Conservation (phyloP, 2,329 filamentous ascomycete genomes). For the Pestalotiopsis fici region DNA sequence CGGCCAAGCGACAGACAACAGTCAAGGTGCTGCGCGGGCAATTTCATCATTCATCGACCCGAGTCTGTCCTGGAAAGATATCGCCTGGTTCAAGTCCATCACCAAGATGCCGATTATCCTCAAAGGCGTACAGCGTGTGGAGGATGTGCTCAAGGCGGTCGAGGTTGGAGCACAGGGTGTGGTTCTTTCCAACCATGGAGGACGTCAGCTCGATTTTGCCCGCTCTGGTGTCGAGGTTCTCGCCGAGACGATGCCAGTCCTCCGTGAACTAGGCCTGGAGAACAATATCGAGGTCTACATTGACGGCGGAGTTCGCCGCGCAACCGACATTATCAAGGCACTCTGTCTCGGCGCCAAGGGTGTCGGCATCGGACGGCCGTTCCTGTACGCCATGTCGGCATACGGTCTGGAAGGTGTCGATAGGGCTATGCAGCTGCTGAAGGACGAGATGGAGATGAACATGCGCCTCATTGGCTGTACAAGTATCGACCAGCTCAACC, state of each 20-base stretch:
- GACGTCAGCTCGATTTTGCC: constrained; percentile 89
- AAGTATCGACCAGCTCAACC: constrained; percentile 74
- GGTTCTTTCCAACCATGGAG: constrained; percentile 94
- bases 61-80: constrained; percentile 87
- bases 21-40: constrained; percentile 89
- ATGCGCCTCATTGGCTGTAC: constrained; percentile 90
- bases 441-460: constrained; percentile 98
- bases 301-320: constrained; percentile 87
- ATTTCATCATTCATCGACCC: constrained; percentile 98
- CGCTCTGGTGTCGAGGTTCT: constrained; percentile 88
- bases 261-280: constrained; percentile 72
- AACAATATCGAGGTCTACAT: constrained; percentile 83
- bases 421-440: constrained; percentile 86
- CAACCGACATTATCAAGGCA: constrained; percentile 94
- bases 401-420: constrained; percentile 89
- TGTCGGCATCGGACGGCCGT: constrained; percentile 91
- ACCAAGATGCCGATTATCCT: constrained; percentile 94
- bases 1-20: constrained; percentile 76
- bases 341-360: constrained; percentile 89
- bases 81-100: constrained; percentile 87
- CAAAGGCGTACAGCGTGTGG: constrained; percentile 94
- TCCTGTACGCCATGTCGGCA: constrained; percentile 93
- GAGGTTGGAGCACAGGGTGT: constrained; percentile 84
- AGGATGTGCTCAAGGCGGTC: constrained; percentile 88
- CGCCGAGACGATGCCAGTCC: constrained; percentile 88